Evolutionary conservation across 768 basidiomycete species (phyloP), one percentile per base, ranked within the genome.

Genomic region (Phylloporus sp.): DNA sequence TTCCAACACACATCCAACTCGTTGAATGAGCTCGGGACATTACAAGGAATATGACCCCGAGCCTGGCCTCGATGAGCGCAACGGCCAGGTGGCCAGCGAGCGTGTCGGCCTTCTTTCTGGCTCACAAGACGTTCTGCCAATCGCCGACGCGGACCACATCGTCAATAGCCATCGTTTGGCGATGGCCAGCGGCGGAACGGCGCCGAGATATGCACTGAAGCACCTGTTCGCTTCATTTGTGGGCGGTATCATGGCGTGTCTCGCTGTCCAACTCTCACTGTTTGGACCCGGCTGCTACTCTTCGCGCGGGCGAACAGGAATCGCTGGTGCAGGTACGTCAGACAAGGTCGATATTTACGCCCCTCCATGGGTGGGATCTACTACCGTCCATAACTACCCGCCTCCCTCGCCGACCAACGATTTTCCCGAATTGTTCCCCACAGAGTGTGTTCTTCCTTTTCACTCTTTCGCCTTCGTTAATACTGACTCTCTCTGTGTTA

Each of bases 371-470:
- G 84, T 81, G 17, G 88, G 89, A 13, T 86, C 86, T 1, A 84
- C 86, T 3, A 73, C 76, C 48, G 72, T 76, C 5, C 79, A 90
- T 63, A 62, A 78, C 18, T 90, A 77, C 62, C 90, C 90, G 9
- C 89, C 90, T 0, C 54, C 78, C 0, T 75, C 77, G 6, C 86
- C 89, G 0, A 89, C 86, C 15, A 91, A 91, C 55, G 73, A 69
- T 8, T 75, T 76, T 53, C 84, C 89, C 0, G 77, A 82, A 1
- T 55, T 86, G 22, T 92, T 92, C 63, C 90, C 90, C 5, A 77
- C 86, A 24, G 56, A 80, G 66, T 68, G 23, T 4, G 62, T 17
- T 4, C 26, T 26, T 8, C 2, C 20, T 15, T 2, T 27, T 23
- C 9, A 11, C 2, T 5, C 1, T 2, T 11, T 29, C 22, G 9